Percentiles rank a stretch among this genome's conserved stretches.
phyloP scores from a whole-genome alignment of 2,329 filamentous ascomycete species.

The Bipolaris zeicola region DNA sequence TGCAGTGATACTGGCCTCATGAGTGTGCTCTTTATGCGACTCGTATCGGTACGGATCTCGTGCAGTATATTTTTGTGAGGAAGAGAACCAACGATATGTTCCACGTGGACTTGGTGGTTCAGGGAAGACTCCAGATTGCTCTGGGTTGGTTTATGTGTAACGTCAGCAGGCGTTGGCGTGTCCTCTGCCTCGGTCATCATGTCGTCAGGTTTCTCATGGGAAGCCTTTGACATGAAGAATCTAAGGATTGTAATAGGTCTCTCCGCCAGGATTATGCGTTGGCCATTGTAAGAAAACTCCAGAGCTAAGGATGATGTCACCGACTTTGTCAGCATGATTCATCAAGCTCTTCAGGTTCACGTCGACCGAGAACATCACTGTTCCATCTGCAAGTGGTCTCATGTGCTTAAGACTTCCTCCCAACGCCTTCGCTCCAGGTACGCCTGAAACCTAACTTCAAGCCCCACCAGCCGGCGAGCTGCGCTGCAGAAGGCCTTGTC shows the following conservation, averaged over 20 bases:
- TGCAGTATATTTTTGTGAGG: constrained; percentile 7
- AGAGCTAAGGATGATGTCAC: constrained; percentile 5
- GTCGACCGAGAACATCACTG: constrained; percentile 8
- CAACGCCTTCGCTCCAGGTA: neutral
- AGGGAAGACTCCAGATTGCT: constrained; percentile 1
- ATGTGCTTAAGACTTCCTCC: constrained; percentile 3
- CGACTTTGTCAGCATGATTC: constrained; percentile 16
- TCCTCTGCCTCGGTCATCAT: constrained; percentile 5
- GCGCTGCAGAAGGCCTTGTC: constrained; percentile 10
- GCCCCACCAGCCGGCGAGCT: constrained; percentile 8
- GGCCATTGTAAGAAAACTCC: constrained; percentile 13
- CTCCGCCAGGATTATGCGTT: constrained; percentile 1
- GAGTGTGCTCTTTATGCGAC: constrained; percentile 7
- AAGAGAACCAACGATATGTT: constrained; percentile 2
- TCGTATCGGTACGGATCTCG: constrained; percentile 11
- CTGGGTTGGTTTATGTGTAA: constrained; percentile 1
- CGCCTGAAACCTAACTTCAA: constrained; percentile 4
- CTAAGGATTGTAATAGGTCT: constrained; percentile 17
- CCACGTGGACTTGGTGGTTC: constrained; percentile 1
- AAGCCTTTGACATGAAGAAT: constrained; percentile 16
- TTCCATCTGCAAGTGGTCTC: neutral
- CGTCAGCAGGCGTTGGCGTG: neutral
- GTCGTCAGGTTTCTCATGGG: constrained; percentile 3
- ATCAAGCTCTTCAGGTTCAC: constrained; percentile 9
- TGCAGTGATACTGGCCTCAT: neutral